Conservation (phyloP, 371 early-diverging fungal species). For the Zychaea mexicana region DNA sequence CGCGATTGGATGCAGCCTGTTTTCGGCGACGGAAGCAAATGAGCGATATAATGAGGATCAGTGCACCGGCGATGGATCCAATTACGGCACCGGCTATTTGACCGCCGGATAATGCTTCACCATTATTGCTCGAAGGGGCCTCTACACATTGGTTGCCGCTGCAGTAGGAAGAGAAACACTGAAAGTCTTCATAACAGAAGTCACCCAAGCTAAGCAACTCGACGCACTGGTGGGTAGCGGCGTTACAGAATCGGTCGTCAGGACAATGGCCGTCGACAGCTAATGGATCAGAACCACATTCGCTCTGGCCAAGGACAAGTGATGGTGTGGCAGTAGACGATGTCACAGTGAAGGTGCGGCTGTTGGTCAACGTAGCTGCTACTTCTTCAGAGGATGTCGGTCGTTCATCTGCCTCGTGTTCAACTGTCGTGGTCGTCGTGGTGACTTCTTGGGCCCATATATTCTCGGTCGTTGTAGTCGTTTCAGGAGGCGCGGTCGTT, state of each 20-base stretch:
- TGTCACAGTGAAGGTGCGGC: constrained; percentile 19
- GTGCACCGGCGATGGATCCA: constrained; percentile 28
- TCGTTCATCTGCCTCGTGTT: neutral
- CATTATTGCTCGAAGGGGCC: neutral
- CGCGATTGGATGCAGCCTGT: constrained; percentile 1
- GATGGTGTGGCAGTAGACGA: constrained; percentile 37
- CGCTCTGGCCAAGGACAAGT: constrained; percentile 25
- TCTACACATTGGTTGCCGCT: constrained; percentile 5
- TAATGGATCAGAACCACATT: constrained; percentile 26
- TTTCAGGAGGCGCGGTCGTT: neutral
- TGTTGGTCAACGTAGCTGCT: neutral
- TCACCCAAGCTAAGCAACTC: constrained; percentile 10
- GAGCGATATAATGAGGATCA: constrained; percentile 11
- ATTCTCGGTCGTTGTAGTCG: neutral
- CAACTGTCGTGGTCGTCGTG: neutral
- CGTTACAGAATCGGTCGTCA: constrained; percentile 30
- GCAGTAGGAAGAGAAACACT: constrained; percentile 31
- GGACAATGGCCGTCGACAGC: constrained; percentile 26
- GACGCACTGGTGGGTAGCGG: constrained; percentile 23
- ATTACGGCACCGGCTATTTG: constrained; percentile 30
- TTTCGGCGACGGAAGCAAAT: constrained; percentile 1
- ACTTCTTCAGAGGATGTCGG: neutral
- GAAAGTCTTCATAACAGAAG: constrained; percentile 31
- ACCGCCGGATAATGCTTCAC: constrained; percentile 19
- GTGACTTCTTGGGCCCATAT: neutral